Evolutionary conservation across 495 filamentous ascomycete genomes (phyloP), one percentile per base, ranked within the genome.

Genomic region (Trichoderma asperelloides): DNA sequence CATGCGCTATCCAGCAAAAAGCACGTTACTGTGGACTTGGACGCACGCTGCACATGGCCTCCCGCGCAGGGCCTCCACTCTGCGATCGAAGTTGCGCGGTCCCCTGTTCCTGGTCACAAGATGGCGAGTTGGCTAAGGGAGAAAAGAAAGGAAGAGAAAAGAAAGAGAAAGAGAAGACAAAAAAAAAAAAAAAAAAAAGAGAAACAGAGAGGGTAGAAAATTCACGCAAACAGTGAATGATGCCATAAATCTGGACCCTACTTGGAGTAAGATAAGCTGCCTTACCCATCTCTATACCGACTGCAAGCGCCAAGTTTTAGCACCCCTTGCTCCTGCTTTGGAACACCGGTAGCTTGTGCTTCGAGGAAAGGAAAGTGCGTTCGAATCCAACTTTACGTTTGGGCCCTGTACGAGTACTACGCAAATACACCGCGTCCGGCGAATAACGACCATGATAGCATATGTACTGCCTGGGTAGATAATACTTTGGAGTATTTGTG

Each of bases 41-140:
- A 30, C 55, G 55, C 55, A 60, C 25, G 27, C 55, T 28, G 55
- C 55, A 60, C 55, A 60, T 60, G 55, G 55, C 55, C 55, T 60
- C 55, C 55, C 55, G 55, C 49, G 2, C 55, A 13, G 23, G 15
- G 55, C 55, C 47, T 60, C 55, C 55, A 60, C 55, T 30, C 51
- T 6, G 55, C 8, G 55, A 30, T 30, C 55, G 49, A 55, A 60
- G 27, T 3, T 28, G 23, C 47, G 43, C 16, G 1, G 25, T 60
- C 23, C 27, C 55, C 27, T 60, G 55, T 60, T 60, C 27, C 55
- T 60, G 27, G 55, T 9, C 23, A 25, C n/a, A n/a, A 9, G 15
- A 25, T 9, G 9, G 55, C 9, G 55, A 37, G 33, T 37, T 37
- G 5, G 33, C 33, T 37, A 11, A 11, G 49, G 49, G 0, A 9